A percentile compares a stretch with the other conserved stretches of the same genome.
These are phyloP conservation scores for Solanum neorickii DNA, from an alignment of 257 asterid species.

Conservation along the genomic window DNA sequence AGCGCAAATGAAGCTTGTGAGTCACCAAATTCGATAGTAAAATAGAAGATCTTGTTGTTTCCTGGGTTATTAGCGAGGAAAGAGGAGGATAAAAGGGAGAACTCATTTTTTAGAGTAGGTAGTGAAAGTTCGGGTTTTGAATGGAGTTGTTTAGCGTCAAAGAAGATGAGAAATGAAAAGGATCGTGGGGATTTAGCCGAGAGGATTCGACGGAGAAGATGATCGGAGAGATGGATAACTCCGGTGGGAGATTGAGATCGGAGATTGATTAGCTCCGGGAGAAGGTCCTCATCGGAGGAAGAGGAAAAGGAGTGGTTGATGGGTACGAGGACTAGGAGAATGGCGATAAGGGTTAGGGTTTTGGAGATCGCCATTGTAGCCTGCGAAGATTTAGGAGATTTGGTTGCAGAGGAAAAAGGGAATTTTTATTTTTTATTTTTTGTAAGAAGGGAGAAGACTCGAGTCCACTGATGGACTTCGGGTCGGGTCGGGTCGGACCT, in stretches of 20 bases:
- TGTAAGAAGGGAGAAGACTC: not conserved
- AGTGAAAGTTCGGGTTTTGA: not conserved
- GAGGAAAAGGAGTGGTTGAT: not conserved
- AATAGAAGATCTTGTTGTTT: slow-evolving; percentile 40
- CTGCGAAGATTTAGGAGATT: not conserved
- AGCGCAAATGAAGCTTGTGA: slow-evolving; percentile 51
- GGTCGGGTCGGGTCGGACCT: not conserved
- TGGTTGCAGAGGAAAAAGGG: not conserved
- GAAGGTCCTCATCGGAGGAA: not conserved
- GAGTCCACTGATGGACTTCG: not conserved
- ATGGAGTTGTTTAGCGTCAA: not conserved
- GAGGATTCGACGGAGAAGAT: not conserved
- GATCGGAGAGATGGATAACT: not conserved
- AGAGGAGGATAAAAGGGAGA: slow-evolving; percentile 44
- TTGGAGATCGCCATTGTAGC: not conserved
- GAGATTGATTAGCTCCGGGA: not conserved
- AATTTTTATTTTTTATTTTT: not conserved
- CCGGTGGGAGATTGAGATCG: not conserved
- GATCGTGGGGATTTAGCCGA: not conserved
- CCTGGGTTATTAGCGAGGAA: slow-evolving; percentile 35
- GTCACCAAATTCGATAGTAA: slow-evolving; percentile 50
- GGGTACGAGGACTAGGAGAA: not conserved
- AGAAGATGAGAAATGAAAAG: not conserved
- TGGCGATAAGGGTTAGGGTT: not conserved
- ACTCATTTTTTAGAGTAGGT: slow-evolving; percentile 15